A percentile compares a stretch with the other conserved stretches of the same genome.
These are phyloP conservation scores for Synchytrium microbalum DNA, from an alignment of 371 early-diverging fungal genomes.

Conservation along the genomic window DNA sequence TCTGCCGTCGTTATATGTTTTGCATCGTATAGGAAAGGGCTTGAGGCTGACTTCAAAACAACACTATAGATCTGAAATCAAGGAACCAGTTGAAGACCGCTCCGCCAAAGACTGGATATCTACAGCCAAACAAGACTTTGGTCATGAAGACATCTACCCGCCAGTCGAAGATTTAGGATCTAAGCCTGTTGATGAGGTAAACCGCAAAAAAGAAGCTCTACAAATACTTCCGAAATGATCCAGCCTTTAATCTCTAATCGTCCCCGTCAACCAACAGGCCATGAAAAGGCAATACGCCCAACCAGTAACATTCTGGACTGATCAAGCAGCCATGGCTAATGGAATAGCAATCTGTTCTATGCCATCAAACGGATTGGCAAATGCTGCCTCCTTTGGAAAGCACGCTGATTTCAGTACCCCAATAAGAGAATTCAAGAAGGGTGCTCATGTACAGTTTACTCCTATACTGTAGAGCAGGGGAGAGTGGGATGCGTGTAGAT, in stretches of 20 bases:
- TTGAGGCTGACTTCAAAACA: too few relatives aligned
- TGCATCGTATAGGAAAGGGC: too few relatives aligned
- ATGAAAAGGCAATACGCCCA: slow-evolving; percentile 3
- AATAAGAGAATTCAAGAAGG: slow-evolving; percentile 21
- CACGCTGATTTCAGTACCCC: slow-evolving; percentile 35
- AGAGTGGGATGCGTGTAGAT: too few relatives aligned
- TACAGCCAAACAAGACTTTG: slow-evolving; percentile 23
- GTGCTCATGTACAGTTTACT: neutral
- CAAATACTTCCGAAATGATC: slow-evolving; percentile 15
- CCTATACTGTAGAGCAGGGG: neutral
- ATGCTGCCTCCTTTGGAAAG: slow-evolving; percentile 25
- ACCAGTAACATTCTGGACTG: slow-evolving; percentile 44
- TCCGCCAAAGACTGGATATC: slow-evolving; percentile 28
- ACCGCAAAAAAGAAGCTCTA: slow-evolving; percentile 2
- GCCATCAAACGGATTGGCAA: neutral
- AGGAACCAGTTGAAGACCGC: slow-evolving; percentile 19
- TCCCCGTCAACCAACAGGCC: slow-evolving; percentile 13
- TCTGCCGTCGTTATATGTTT: too few relatives aligned
- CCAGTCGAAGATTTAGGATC: slow-evolving; percentile 16
- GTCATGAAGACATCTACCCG: slow-evolving; percentile 21
- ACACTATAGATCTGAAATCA: too few relatives aligned
- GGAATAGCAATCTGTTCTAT: slow-evolving; percentile 27
- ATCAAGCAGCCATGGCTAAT: slow-evolving; percentile 26
- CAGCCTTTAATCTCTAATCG: slow-evolving; percentile 5
- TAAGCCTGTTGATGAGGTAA: slow-evolving; percentile 3